A percentile compares a stretch with the other conserved stretches of the same genome.
phyloP scores from a whole-genome alignment of 768 basidiomycete genomes.

The Plicaturopsis crispa region DNA sequence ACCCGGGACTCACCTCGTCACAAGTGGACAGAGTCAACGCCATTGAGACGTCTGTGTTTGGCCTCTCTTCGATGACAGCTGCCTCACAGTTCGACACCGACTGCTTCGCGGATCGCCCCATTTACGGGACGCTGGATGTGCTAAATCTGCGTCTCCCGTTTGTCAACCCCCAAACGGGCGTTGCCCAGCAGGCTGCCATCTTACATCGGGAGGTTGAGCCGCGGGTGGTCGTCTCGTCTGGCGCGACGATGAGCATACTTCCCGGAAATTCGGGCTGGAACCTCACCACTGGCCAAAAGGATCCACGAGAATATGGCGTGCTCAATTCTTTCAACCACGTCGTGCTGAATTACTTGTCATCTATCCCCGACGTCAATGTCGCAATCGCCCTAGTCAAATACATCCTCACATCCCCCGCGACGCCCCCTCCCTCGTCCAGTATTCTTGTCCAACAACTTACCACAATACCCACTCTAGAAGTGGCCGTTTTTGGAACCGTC shows the following conservation, averaged over 20 bases:
- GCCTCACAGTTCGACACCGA: conserved; percentile 33
- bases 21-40: conserved; percentile 34
- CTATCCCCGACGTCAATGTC: conserved; percentile 36
- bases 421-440: conserved; percentile 34
- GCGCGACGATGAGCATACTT: conserved; percentile 40
- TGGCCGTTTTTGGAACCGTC: conserved; percentile 57
- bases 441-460: conserved; percentile 32
- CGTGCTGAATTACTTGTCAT: conserved; percentile 45
- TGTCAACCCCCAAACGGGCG: conserved; percentile 31
- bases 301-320: conserved; percentile 52
- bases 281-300: conserved; percentile 23
- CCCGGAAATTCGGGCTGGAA: conserved; percentile 26
- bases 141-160: conserved; percentile 54
- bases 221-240: conserved; percentile 44
- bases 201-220: conserved; percentile 35
- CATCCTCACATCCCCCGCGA: conserved; percentile 30
- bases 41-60: conserved; percentile 47
- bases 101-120: conserved; percentile 50
- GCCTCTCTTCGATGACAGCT: conserved; percentile 25
- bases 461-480: conserved; percentile 46
- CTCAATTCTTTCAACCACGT: conserved; percentile 47
- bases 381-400: conserved; percentile 43
- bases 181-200: conserved; percentile 42
- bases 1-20: conserved; percentile 37
- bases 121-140: conserved; percentile 58